Evolutionary conservation across 257 asterid genomes (phyloP).

Genomic region (Solanum tarijense): DNA sequence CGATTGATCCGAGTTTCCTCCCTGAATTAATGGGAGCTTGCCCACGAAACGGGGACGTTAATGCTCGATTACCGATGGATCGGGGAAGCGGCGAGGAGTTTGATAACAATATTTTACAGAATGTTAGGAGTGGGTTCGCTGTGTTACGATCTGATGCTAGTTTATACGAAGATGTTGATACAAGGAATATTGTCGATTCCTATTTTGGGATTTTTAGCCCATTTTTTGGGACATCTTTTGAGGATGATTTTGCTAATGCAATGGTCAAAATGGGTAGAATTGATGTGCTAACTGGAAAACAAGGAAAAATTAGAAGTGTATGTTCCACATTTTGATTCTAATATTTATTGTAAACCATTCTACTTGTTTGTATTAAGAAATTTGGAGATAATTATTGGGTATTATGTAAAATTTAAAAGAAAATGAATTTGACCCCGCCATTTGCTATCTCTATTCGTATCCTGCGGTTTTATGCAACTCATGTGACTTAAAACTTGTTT

Average conservation of each 20-base stretch:
- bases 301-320: slow-evolving; percentile 58
- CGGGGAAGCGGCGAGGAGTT: slow-evolving; percentile 36
- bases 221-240: slow-evolving; percentile 39
- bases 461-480: background rate
- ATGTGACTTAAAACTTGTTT: background rate
- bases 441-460: background rate
- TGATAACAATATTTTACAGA: slow-evolving; percentile 44
- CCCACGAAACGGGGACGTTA: slow-evolving; percentile 37
- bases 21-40: slow-evolving; percentile 51
- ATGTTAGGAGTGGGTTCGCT: slow-evolving; percentile 58
- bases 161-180: slow-evolving; percentile 44
- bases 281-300: slow-evolving; percentile 48
- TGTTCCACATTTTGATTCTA: slow-evolving; percentile 40
- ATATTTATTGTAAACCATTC: background rate
- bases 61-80: slow-evolving; percentile 53
- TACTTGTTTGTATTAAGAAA: background rate
- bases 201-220: slow-evolving; percentile 41
- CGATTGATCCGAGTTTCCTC: slow-evolving; percentile 44
- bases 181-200: slow-evolving; percentile 56
- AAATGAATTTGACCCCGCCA: too few species aligned
- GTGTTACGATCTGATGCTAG: slow-evolving; percentile 67
- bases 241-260: slow-evolving; percentile 50
- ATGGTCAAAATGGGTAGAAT: slow-evolving; percentile 75
- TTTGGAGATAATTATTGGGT: background rate
- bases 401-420: background rate